Evolutionary conservation across 2,329 filamentous ascomycete species (phyloP).

Genomic region (Geosmithia flava): DNA sequence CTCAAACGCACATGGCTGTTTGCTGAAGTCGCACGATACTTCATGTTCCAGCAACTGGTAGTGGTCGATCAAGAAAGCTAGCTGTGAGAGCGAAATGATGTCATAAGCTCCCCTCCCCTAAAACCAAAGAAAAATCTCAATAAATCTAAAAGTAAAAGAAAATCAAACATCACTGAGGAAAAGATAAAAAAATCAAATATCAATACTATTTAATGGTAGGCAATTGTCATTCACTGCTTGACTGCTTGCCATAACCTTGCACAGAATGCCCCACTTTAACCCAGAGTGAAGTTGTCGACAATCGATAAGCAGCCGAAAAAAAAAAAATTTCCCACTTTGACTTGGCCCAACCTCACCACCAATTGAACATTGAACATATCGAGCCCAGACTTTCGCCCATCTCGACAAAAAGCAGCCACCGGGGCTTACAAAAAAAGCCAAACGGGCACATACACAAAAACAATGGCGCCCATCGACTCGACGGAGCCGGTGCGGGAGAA

Average conservation of each 20-base stretch:
- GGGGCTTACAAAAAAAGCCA: not conserved
- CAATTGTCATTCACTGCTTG: no score
- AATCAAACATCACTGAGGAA: not conserved
- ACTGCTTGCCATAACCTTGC: not conserved
- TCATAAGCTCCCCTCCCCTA: no score
- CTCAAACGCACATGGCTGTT: no score
- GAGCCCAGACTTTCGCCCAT: not conserved
- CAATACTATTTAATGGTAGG: no score
- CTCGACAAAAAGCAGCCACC: not conserved
- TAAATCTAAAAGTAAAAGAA: not conserved
- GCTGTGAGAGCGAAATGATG: no score
- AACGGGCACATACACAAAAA: no score
- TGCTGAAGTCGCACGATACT: no score
- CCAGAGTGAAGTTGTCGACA: not conserved
- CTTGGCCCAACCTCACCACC: not conserved
- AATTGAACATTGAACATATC: not conserved
- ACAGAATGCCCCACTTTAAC: not conserved
- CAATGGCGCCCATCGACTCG: slow-evolving; percentile 20
- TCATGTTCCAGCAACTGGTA: no score
- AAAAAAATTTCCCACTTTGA: not conserved
- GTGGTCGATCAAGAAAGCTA: no score
- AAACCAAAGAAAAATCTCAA: no score
- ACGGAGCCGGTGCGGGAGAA: slow-evolving; percentile 19
- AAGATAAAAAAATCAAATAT: no score
- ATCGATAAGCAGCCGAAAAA: slow-evolving; percentile 1